These are phyloP conservation scores for Avena insularis DNA, from an alignment of 176 grass and related monocot genomes.

Conservation along the genomic window DNA sequence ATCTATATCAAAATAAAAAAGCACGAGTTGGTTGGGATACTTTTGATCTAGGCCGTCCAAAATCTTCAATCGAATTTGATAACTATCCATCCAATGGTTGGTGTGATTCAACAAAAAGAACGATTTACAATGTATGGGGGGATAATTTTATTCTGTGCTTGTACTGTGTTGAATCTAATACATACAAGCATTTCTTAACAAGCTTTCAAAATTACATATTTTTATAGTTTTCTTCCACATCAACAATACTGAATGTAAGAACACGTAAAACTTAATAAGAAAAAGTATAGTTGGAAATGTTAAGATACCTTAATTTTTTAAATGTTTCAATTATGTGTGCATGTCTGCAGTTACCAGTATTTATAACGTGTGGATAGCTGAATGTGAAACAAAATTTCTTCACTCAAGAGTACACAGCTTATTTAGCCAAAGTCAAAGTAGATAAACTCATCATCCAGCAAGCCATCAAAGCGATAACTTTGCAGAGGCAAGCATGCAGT, in stretches of 20 bases:
- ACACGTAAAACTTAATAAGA: background rate
- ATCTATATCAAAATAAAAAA: background rate
- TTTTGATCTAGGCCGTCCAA: background rate
- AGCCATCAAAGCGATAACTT: background rate
- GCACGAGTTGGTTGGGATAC: background rate
- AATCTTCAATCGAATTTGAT: background rate
- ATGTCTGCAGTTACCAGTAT: background rate
- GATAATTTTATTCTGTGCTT: background rate
- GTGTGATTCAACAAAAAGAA: conserved; percentile 1
- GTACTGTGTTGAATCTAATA: conserved; percentile 9
- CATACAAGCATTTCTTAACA: conserved; percentile 10
- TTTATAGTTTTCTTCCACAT: conserved; percentile 15
- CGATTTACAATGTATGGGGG: background rate
- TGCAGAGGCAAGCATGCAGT: conserved; percentile 28
- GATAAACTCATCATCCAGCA: background rate
- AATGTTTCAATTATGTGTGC: background rate
- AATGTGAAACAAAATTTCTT: background rate
- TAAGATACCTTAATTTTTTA: background rate
- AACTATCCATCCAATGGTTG: conserved; percentile 1
- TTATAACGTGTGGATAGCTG: conserved; percentile 3
- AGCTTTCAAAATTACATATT: background rate
- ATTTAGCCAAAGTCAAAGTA: background rate
- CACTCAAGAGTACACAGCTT: background rate
- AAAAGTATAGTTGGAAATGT: background rate
- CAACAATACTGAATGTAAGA: conserved; percentile 2